Conservation (phyloP, 177 flowering plant species). For the Vitis hybrid region DNA sequence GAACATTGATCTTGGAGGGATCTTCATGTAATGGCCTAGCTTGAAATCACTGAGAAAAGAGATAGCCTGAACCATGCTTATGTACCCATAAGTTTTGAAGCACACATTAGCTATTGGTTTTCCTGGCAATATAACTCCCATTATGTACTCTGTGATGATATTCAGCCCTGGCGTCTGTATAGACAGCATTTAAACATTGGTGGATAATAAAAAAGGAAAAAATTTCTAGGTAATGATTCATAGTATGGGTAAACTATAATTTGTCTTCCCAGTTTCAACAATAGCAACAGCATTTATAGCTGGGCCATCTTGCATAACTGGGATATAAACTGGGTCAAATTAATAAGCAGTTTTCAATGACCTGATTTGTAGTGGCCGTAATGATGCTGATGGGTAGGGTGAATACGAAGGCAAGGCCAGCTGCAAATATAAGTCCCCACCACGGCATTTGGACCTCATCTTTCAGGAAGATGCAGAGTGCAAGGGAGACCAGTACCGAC, state of each 20-base stretch:
- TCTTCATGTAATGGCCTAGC: neutral
- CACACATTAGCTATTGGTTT: conserved; percentile 18
- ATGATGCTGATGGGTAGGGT: conserved; percentile 20
- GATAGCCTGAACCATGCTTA: conserved; percentile 2
- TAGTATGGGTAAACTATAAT: too few relatives aligned
- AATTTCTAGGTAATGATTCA: neutral
- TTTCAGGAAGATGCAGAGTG: conserved; percentile 6
- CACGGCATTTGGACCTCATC: conserved; percentile 20
- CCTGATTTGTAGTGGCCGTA: conserved; percentile 18
- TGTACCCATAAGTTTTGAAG: conserved; percentile 16
- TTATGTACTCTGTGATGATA: conserved; percentile 8
- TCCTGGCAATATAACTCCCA: conserved; percentile 13
- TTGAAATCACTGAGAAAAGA: too few relatives aligned
- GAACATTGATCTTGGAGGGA: conserved; percentile 14
- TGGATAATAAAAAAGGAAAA: too few relatives aligned
- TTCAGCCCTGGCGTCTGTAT: too few relatives aligned
- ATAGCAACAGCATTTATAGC: too few relatives aligned
- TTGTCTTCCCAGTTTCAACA: too few relatives aligned
- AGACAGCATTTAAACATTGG: too few relatives aligned
- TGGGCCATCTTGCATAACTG: too few relatives aligned
- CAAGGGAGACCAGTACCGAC: conserved; percentile 6
- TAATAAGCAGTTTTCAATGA: neutral
- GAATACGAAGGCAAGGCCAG: conserved; percentile 6
- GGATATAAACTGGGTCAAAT: too few relatives aligned
- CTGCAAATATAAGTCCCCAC: conserved; percentile 18